Conservation (phyloP, 345 rosid genomes). For the Excoecaria agallocha region DNA sequence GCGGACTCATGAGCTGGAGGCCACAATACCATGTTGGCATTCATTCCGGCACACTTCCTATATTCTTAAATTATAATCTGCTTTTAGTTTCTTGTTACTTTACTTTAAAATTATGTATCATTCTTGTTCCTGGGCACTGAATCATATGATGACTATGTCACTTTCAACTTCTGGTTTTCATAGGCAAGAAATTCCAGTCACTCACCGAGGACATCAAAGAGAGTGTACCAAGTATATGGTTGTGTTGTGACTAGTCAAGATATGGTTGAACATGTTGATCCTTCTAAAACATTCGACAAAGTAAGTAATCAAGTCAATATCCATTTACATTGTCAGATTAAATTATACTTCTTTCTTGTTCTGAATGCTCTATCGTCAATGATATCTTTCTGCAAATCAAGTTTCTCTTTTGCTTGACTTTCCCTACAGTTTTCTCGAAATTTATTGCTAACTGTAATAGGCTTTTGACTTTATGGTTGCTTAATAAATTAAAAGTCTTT, state of each 20-base stretch:
- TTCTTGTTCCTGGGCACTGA: no score
- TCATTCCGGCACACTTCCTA: no score
- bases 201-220: constrained; percentile 46
- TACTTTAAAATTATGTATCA: no score
- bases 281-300: constrained; percentile 66
- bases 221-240: constrained; percentile 77
- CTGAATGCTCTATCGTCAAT: not conserved
- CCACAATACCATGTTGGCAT: no score
- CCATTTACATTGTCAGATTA: constrained; percentile 1
- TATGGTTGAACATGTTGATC: constrained; percentile 77
- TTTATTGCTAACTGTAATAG: not conserved
- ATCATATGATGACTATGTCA: no score
- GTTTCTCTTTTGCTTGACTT: not conserved
- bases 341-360: not conserved
- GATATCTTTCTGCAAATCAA: not conserved
- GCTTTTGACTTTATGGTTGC: not conserved
- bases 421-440: not conserved
- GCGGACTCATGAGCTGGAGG: no score
- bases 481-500: not conserved
- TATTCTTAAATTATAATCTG: no score
- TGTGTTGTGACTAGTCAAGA: constrained; percentile 73
- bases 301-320: constrained; percentile 31
- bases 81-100: no score
- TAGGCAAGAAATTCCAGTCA: constrained; percentile 42
- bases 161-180: constrained; percentile 12